phyloP scores from a whole-genome alignment of 805 yeast species.

The Barnettozyma californica region DNA sequence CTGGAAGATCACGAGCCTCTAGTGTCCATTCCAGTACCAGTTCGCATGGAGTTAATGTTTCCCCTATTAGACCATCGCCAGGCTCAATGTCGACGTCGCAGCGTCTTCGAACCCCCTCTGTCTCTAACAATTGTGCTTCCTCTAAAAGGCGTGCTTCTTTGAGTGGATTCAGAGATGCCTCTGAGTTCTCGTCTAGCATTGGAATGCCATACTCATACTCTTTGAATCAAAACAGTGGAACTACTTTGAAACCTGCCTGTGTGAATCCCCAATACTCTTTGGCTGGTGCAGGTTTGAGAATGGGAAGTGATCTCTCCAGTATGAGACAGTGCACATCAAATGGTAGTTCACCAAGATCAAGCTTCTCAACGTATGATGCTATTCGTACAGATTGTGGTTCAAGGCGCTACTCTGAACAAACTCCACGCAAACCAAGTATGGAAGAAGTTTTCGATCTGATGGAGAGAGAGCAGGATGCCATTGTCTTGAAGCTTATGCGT shows the following conservation, averaged over 20 bases:
- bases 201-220: conserved; percentile 20
- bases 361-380: conserved; percentile 11
- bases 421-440: conserved; percentile 26
- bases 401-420: conserved; percentile 19
- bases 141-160: conserved; percentile 17
- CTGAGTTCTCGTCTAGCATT: conserved; percentile 16
- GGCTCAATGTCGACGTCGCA: conserved; percentile 3
- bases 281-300: background rate
- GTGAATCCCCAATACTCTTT: conserved; percentile 3
- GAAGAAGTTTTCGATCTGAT: conserved; percentile 52
- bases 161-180: conserved; percentile 12
- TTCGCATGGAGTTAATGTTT: conserved; percentile 9
- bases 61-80: conserved; percentile 16
- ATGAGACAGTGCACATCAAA: conserved; percentile 5
- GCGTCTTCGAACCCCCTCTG: conserved; percentile 10
- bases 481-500: conserved; percentile 59
- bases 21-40: conserved; percentile 1
- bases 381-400: conserved; percentile 6
- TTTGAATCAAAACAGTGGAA: background rate
- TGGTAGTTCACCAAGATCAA: conserved; percentile 19
- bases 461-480: conserved; percentile 75
- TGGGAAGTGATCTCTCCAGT: background rate
- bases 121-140: background rate
- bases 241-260: background rate
- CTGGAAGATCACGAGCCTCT: conserved; percentile 7